Evolutionary conservation across 305 asterid genomes (phyloP).

Genomic region (Fraxinus ornus): DNA sequence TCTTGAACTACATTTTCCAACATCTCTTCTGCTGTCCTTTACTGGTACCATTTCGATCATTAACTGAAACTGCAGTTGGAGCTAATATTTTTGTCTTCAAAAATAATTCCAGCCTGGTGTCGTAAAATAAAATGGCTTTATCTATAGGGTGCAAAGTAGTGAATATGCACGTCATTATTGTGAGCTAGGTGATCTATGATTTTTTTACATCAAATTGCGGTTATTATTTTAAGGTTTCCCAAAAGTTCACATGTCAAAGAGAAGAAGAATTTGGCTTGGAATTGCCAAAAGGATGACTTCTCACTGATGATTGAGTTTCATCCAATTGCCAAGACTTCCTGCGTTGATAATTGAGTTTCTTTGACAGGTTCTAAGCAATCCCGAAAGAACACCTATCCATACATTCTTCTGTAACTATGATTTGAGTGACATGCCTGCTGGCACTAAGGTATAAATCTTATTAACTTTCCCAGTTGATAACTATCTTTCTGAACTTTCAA

Average conservation of each 20-base stretch:
- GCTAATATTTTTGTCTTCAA: background rate
- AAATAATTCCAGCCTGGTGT: background rate
- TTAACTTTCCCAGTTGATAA: conserved; percentile 5
- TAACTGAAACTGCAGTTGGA: background rate
- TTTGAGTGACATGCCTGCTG: conserved; percentile 93
- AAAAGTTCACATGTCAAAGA: background rate
- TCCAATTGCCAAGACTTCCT: conserved; percentile 7
- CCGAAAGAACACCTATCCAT: conserved; percentile 88
- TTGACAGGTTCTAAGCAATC: conserved; percentile 86
- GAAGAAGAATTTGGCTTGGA: background rate
- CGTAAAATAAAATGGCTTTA: background rate
- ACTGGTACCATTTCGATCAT: background rate
- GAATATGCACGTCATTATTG: background rate
- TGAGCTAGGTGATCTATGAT: background rate
- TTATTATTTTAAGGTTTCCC: background rate
- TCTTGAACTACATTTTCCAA: background rate
- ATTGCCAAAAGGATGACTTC: conserved; percentile 12
- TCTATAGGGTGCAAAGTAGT: background rate
- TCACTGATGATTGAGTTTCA: conserved; percentile 4
- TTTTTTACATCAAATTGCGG: conserved; percentile 1
- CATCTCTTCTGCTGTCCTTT: background rate
- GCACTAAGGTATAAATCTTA: conserved; percentile 67
- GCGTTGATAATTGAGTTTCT: conserved; percentile 18
- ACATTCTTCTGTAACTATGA: conserved; percentile 89
- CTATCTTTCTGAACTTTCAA: background rate